Percentiles rank a stretch among this genome's conserved stretches.
Evolutionary conservation across 257 asterid species (phyloP).

Genomic region (Ehretia macrophylla): DNA sequence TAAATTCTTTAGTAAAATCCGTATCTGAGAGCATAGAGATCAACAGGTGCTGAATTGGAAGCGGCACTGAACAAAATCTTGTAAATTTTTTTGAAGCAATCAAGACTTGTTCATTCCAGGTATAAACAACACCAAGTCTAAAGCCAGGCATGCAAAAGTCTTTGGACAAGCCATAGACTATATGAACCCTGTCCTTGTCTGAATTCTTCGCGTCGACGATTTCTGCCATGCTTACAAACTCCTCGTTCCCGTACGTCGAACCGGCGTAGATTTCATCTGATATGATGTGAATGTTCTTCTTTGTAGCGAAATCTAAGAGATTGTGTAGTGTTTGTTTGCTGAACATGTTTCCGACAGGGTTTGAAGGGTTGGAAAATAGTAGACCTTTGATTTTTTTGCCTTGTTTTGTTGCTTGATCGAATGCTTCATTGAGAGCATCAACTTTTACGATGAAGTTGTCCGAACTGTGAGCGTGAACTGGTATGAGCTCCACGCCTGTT

Average conservation of each 20-base stretch:
- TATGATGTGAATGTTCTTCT: constrained; percentile 83
- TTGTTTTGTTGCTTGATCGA: constrained; percentile 79
- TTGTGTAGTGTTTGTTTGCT: constrained; percentile 45
- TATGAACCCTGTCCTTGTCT: constrained; percentile 84
- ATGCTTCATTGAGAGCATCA: constrained; percentile 82
- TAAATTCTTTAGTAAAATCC: constrained; percentile 49
- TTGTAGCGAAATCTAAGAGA: constrained; percentile 75
- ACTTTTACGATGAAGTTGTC: constrained; percentile 67
- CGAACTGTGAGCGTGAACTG: constrained; percentile 84
- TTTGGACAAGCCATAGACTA: constrained; percentile 80
- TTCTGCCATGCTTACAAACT: constrained; percentile 93
- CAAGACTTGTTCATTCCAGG: constrained; percentile 69
- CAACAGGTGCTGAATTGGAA: constrained; percentile 70
- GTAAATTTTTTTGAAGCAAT: constrained; percentile 74
- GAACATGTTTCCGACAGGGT: constrained; percentile 77
- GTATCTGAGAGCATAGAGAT: constrained; percentile 80
- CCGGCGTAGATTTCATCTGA: constrained; percentile 92
- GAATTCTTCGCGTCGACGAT: constrained; percentile 49
- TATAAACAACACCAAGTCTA: constrained; percentile 77
- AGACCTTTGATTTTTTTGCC: constrained; percentile 89
- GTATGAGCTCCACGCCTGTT: constrained; percentile 85
- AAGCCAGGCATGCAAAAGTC: constrained; percentile 88
- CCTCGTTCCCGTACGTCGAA: constrained; percentile 62
- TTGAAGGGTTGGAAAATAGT: constrained; percentile 83
- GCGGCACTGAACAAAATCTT: constrained; percentile 81